Base-by-base conservation (phyloP, 2,329 filamentous ascomycete genomes). In the Fusarium palustre region DNA sequence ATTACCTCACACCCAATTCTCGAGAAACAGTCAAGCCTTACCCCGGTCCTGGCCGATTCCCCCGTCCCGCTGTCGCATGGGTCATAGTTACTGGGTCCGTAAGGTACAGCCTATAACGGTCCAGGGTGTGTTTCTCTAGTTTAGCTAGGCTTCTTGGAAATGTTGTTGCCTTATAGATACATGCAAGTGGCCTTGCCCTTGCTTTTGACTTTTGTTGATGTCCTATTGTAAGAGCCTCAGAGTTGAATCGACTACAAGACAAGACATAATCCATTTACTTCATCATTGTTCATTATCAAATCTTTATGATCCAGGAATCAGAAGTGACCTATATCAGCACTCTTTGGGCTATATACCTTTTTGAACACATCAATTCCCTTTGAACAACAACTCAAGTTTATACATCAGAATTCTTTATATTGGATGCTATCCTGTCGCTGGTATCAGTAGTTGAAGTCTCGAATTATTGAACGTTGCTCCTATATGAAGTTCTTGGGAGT, bases 61-160 rank as follows among this genome's bases (percentile, higher is more conserved):
- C 64, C 46, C 69, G 62, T 72, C 70, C 71, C 67, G 64, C 68
- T 64, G 52, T 59, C 67, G 64, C 63, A 71, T 75, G 72, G 69
- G 45, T 63, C 49, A 58, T 64, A 42, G 62, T 54, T 48, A 64
- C 50, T 58, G 52, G 55, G 54, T 56, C 63, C 50, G 47, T 65
- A 62, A 70, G 66, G 62, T 67, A 69, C 57, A 46, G 41, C 45
- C 53, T 48, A 59, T 54, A 48, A 66, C 64, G 63, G 52, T 47
- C 56, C 54, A 59, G 68, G 63, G 63, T 61, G 41, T 28, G 18
- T 20, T 52, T 36, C 18, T 41, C 22, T 56, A 41, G 20, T 30
- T 25, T 47, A 55, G 50, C 33, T 59, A 56, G 50, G 22, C 46
- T 34, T 38, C n/a, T 28, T 48, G 25, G 54, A 65, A 46, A 65